Conservation (phyloP, 208 protist genomes). For the Spongospora subterranea region DNA sequence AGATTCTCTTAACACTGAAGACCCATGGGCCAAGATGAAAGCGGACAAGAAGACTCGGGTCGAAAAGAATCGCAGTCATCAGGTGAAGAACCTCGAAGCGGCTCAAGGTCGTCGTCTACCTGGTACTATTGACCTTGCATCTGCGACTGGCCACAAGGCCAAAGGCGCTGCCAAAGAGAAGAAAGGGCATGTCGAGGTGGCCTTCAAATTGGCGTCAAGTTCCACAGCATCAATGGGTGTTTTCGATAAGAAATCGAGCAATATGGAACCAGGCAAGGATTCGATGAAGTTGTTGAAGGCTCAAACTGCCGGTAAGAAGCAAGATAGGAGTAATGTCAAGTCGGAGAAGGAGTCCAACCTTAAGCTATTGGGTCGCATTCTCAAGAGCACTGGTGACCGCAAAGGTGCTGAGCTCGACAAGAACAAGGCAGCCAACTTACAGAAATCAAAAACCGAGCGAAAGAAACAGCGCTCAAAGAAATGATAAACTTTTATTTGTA, state of each 20-base stretch:
- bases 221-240: constrained; percentile 64
- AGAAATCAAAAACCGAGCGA: not conserved
- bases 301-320: not conserved
- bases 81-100: constrained; percentile 60
- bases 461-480: not conserved
- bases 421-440: constrained; percentile 33
- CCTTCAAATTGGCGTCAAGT: constrained; percentile 4
- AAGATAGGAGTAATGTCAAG: not conserved
- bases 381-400: not conserved
- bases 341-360: constrained; percentile 35
- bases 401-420: not conserved
- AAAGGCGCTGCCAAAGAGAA: constrained; percentile 18
- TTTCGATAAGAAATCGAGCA: constrained; percentile 55
- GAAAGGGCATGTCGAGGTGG: constrained; percentile 52
- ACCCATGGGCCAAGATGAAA: constrained; percentile 54
- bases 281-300: not conserved
- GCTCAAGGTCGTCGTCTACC: constrained; percentile 57
- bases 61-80: constrained; percentile 60
- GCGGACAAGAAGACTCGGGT: constrained; percentile 58
- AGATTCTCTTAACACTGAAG: constrained; percentile 50
- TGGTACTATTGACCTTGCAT: constrained; percentile 28
- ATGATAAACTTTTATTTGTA: too few relatives aligned
- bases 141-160: not conserved
- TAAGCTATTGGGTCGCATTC: not conserved
- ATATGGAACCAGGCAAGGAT: constrained; percentile 24